These are phyloP conservation scores for Yamadazyma sp. DNA, from an alignment of 805 yeast genomes.

Conservation along the genomic window DNA sequence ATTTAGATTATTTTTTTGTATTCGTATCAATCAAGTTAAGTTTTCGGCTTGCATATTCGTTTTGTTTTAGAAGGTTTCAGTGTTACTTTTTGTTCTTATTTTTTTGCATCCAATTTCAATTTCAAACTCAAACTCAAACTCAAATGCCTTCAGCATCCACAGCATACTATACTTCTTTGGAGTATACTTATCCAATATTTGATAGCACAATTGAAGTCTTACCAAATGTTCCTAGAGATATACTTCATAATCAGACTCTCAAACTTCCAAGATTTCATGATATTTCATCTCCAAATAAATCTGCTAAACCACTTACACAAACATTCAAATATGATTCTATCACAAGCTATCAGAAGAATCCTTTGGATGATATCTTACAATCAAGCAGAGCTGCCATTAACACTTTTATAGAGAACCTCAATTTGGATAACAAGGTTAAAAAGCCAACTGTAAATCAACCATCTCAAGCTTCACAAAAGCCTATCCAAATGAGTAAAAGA, in stretches of 20 bases:
- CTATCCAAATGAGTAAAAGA: not conserved
- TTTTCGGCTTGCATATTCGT: too few relatives aligned
- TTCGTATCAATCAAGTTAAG: too few relatives aligned
- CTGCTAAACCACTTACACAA: not conserved
- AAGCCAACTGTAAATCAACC: not conserved
- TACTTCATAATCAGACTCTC: constrained; percentile 16
- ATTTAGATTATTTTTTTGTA: too few relatives aligned
- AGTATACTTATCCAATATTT: constrained; percentile 14
- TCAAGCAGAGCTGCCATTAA: constrained; percentile 2
- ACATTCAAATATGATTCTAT: not conserved
- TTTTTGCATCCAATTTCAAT: too few relatives aligned
- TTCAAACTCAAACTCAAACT: too few relatives aligned
- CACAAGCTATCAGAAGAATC: not conserved
- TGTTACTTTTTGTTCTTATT: too few relatives aligned
- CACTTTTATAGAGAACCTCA: constrained; percentile 2
- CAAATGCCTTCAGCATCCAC: constrained; percentile 1
- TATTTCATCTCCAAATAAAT: not conserved
- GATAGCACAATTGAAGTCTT: constrained; percentile 9
- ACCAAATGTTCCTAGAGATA: constrained; percentile 14
- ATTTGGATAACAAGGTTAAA: too few relatives aligned
- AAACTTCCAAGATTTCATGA: constrained; percentile 12
- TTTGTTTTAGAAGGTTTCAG: too few relatives aligned
- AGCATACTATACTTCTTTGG: constrained; percentile 11
- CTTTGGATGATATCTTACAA: constrained; percentile 7
- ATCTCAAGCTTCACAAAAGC: not conserved